Conservation (phyloP, 2,329 filamentous ascomycete species). For the Corynespora cassiicola region DNA sequence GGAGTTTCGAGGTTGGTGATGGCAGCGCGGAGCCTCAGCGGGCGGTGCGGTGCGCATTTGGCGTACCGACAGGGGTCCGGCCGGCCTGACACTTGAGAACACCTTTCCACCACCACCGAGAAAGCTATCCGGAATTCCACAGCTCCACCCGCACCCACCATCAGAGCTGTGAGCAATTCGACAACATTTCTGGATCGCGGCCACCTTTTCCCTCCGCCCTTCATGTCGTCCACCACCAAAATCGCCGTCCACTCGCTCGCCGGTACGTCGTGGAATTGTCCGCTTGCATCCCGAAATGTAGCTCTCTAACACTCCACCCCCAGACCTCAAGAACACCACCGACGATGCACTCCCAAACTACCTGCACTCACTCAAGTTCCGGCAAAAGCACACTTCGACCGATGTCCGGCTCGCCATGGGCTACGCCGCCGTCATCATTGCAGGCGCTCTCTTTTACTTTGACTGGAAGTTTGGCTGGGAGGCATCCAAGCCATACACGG, state of each 20-base stretch:
- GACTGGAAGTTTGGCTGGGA: conserved; percentile 95
- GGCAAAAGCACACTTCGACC: conserved; percentile 78
- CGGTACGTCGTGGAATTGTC: conserved; percentile 60
- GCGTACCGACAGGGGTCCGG: conserved; percentile 36
- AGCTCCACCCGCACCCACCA: conserved; percentile 15
- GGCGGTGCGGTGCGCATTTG: too few relatives aligned
- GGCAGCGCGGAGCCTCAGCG: conserved; percentile 35
- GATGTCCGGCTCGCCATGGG: conserved; percentile 86
- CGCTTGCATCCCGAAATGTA: too few relatives aligned
- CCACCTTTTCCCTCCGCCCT: conserved; percentile 13
- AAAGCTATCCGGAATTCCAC: too few relatives aligned
- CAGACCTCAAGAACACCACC: conserved; percentile 95
- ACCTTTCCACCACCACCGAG: conserved; percentile 42
- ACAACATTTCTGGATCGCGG: conserved; percentile 1
- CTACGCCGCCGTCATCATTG: conserved; percentile 80
- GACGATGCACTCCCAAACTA: conserved; percentile 96
- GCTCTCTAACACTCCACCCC: too few relatives aligned
- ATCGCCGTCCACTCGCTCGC: conserved; percentile 73
- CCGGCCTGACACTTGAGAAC: conserved; percentile 39
- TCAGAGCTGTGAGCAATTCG: conserved; percentile 7
- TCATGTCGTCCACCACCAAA: conserved; percentile 52
- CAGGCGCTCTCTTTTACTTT: conserved; percentile 84
- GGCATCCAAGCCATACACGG: conserved; percentile 79
- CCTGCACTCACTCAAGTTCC: conserved; percentile 85
- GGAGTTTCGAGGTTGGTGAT: conserved; percentile 19